Evolutionary conservation across 2,329 filamentous ascomycete species (phyloP).

Genomic region (Ceratocystis ficicola): DNA sequence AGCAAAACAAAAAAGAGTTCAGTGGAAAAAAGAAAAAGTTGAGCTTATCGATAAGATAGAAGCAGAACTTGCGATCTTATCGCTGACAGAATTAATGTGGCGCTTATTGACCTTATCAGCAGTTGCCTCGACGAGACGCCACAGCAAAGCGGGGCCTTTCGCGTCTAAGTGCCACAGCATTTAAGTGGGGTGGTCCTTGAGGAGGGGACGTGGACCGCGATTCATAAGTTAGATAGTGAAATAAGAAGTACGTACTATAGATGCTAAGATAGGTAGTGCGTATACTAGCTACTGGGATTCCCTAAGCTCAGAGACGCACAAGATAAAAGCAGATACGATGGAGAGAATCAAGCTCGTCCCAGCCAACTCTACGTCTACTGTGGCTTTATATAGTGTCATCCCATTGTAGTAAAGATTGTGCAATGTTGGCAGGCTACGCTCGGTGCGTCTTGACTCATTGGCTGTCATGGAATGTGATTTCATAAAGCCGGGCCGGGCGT

Average conservation of each 20-base stretch:
- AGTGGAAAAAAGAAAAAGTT: slow-evolving; percentile 3
- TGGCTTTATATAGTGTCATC: slow-evolving; percentile 5
- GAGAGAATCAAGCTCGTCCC: too few relatives aligned
- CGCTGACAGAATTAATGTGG: background rate
- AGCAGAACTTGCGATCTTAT: background rate
- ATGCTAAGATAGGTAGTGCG: background rate
- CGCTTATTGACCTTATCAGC: background rate
- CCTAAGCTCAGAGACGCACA: too few relatives aligned
- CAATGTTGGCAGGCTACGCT: background rate
- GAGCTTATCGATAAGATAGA: slow-evolving; percentile 14
- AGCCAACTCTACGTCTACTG: background rate
- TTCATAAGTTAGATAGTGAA: background rate
- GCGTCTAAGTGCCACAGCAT: slow-evolving; percentile 11
- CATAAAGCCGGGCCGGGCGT: background rate
- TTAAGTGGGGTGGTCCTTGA: too few relatives aligned
- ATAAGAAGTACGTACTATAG: background rate
- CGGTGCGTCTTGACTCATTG: background rate
- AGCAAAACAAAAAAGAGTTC: background rate
- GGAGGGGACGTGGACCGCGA: too few relatives aligned
- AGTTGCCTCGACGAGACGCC: background rate
- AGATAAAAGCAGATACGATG: too few relatives aligned
- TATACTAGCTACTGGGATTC: too few relatives aligned
- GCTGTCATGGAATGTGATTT: background rate
- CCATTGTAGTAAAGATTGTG: slow-evolving; percentile 9
- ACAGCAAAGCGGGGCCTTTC: background rate